Conservation (phyloP, 1,284 basidiomycete genomes). For the Ustilago loliicola region DNA sequence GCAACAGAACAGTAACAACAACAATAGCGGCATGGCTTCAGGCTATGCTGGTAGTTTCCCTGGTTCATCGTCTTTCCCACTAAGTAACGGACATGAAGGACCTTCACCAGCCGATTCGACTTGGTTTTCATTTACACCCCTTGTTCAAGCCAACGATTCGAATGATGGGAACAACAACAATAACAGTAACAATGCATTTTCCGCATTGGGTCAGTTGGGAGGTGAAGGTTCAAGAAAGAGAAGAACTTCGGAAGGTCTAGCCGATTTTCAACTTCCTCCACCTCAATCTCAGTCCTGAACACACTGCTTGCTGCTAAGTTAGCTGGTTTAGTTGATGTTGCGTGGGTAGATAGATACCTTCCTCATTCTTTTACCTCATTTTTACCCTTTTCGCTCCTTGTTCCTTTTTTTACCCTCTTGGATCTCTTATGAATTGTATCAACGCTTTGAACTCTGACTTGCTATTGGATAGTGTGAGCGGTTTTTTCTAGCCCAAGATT, state of each 20-base stretch:
- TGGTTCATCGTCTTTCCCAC: constrained; percentile 35
- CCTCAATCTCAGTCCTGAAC: constrained; percentile 26
- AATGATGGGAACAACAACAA: constrained; percentile 10
- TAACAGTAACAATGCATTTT: constrained; percentile 13
- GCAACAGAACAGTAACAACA: constrained; percentile 14
- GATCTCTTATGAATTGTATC: neutral
- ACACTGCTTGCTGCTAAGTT: neutral
- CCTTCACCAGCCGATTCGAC: constrained; percentile 58
- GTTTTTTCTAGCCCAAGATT: no score
- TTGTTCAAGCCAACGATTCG: constrained; percentile 39
- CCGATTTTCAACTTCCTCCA: constrained; percentile 55
- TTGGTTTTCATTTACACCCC: constrained; percentile 57
- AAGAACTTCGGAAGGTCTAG: constrained; percentile 29
- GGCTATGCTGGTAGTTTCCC: constrained; percentile 14
- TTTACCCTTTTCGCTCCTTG: neutral
- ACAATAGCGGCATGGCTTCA: constrained; percentile 17
- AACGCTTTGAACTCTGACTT: no score
- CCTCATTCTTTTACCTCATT: neutral
- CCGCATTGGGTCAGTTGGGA: constrained; percentile 49
- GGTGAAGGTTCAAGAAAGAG: constrained; percentile 55
- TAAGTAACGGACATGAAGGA: constrained; percentile 40
- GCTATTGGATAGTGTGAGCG: no score
- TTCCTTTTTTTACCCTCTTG: neutral
- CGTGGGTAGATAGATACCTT: neutral
- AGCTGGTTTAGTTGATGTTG: neutral